phyloP scores from a whole-genome alignment of 805 yeast species.

The Ogataea ramenticola region DNA sequence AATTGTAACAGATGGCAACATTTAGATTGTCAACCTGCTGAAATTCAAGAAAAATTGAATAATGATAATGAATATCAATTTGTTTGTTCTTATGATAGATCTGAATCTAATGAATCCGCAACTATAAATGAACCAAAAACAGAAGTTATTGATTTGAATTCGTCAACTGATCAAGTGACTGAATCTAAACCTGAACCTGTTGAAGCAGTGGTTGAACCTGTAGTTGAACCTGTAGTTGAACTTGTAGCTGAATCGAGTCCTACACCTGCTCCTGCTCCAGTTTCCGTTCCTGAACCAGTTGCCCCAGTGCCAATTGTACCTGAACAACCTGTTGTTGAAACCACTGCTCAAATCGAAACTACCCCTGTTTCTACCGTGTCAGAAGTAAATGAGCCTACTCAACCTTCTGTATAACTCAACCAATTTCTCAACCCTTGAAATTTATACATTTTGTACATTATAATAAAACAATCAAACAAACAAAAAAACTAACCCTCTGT shows the following conservation, averaged over 20 bases:
- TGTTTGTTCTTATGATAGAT: constrained; percentile 10
- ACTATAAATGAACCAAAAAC: too few species aligned
- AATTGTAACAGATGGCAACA: constrained; percentile 34
- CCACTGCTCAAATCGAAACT: background rate
- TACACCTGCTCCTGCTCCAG: too few species aligned
- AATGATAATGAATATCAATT: constrained; percentile 22
- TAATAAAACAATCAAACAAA: background rate
- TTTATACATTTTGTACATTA: background rate
- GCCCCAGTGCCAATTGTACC: background rate
- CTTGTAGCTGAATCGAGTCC: too few species aligned
- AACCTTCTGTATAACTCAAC: background rate
- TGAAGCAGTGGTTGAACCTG: background rate
- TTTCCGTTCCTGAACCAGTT: background rate
- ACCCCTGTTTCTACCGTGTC: background rate
- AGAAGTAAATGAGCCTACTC: background rate
- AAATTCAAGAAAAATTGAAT: constrained; percentile 21
- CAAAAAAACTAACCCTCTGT: too few species aligned
- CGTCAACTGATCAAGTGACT: too few species aligned
- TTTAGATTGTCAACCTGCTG: constrained; percentile 25
- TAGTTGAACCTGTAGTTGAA: background rate
- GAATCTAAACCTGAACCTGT: background rate
- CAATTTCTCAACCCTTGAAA: too few species aligned
- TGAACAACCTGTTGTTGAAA: background rate
- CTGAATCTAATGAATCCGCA: background rate
- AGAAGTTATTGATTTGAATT: too few species aligned